Conservation (phyloP, 2,329 filamentous ascomycete genomes). For the Fusarium pseudograminearum region DNA sequence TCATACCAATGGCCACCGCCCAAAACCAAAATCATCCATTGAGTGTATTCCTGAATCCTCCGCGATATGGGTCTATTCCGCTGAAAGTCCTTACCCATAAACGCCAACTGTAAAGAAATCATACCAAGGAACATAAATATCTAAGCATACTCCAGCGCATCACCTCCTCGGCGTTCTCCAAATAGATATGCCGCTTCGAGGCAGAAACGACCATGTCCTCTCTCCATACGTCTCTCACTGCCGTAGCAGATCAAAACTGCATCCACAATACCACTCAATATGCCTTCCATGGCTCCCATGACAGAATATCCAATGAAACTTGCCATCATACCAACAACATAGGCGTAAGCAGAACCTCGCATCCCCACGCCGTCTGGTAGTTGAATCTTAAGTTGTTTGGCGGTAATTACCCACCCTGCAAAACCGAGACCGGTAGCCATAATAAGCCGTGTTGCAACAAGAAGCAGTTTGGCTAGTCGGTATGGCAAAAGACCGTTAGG, state of each 20-base stretch:
- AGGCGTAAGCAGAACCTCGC: conserved; percentile 90
- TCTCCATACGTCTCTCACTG: conserved; percentile 80
- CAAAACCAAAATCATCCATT: conserved; percentile 4
- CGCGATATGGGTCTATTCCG: conserved; percentile 37
- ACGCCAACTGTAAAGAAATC: conserved; percentile 33
- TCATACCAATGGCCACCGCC: neutral
- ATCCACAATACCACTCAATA: conserved; percentile 87
- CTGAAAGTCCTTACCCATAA: conserved; percentile 12
- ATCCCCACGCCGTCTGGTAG: conserved; percentile 66
- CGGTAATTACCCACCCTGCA: conserved; percentile 95
- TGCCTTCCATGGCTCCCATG: conserved; percentile 89
- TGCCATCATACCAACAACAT: conserved; percentile 91
- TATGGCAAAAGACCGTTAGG: conserved; percentile 80
- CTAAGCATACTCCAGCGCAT: conserved; percentile 48
- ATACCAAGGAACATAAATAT: conserved; percentile 19
- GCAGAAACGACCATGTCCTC: conserved; percentile 82
- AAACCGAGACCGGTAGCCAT: conserved; percentile 93
- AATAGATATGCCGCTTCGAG: conserved; percentile 92
- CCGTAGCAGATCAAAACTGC: conserved; percentile 94
- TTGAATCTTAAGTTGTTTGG: conserved; percentile 77
- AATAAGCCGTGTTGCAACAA: conserved; percentile 90
- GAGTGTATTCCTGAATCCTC: conserved; percentile 11
- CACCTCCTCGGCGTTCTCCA: conserved; percentile 67
- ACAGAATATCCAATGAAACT: conserved; percentile 96
- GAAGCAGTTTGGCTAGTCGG: conserved; percentile 87